A percentile compares a stretch with the other conserved stretches of the same genome.
Conservation (phyloP, 495 filamentous ascomycete genomes). For the Paragyromitra xinjiangensis region DNA sequence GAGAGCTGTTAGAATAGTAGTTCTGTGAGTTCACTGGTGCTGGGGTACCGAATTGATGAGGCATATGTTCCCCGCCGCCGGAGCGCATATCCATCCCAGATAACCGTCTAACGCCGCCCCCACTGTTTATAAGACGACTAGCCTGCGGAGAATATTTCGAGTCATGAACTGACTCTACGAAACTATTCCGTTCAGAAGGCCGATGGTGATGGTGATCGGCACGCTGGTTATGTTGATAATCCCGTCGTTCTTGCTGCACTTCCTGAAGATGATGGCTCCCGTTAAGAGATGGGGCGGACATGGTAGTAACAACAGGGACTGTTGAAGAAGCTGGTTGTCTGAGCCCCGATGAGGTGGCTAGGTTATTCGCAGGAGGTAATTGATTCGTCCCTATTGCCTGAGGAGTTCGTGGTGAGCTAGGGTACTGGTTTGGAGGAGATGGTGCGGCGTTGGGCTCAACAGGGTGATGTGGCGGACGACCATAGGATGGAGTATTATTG, state of each 20-base stretch:
- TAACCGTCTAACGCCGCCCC: conserved; percentile 19
- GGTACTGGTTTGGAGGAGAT: conserved; percentile 56
- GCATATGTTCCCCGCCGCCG: conserved; percentile 28
- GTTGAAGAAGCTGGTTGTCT: conserved; percentile 36
- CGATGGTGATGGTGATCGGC: conserved; percentile 39
- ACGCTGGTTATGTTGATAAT: conserved; percentile 36
- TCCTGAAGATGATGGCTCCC: conserved; percentile 47
- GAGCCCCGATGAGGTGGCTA: conserved; percentile 20
- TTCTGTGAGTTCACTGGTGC: conserved; percentile 22
- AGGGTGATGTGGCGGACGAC: conserved; percentile 53
- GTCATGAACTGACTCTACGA: conserved; percentile 44
- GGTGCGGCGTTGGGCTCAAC: conserved; percentile 56
- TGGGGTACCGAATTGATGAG: conserved; percentile 28
- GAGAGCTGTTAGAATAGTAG: conserved; percentile 50
- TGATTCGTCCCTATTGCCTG: conserved; percentile 45
- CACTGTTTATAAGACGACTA: conserved; percentile 23
- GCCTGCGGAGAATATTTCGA: conserved; percentile 41
- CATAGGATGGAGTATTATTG: conserved; percentile 50
- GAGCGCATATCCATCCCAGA: conserved; percentile 46
- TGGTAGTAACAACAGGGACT: conserved; percentile 14
- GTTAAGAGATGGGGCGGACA: conserved; percentile 47
- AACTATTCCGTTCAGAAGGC: conserved; percentile 32
- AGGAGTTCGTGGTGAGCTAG: conserved; percentile 54
- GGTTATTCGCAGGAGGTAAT: conserved; percentile 34
- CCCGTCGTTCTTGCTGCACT: conserved; percentile 43